phyloP scores from a whole-genome alignment of 2,329 filamentous ascomycete species.

The Penicillium sp. region DNA sequence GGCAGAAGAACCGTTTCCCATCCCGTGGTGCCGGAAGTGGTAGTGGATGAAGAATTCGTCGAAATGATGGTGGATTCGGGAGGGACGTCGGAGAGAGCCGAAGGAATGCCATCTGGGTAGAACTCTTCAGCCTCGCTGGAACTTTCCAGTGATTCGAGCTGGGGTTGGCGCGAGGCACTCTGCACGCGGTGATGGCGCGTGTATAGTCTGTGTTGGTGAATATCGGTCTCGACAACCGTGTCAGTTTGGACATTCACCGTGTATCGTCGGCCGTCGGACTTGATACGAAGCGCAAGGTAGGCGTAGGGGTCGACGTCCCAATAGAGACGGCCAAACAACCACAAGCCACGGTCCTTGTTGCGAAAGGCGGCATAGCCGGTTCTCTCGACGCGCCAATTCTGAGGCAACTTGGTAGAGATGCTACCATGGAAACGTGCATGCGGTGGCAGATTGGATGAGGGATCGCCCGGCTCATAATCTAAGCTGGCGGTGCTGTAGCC shows the following conservation, averaged over 20 bases:
- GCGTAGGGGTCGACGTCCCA: slow-evolving; percentile 89
- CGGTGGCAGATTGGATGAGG: slow-evolving; percentile 43
- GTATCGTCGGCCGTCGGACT: slow-evolving; percentile 85
- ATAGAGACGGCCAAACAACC: slow-evolving; percentile 75
- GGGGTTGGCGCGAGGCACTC: slow-evolving; percentile 13
- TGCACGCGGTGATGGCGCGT: slow-evolving; percentile 40
- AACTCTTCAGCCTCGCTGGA: slow-evolving; percentile 19
- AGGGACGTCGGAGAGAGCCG: slow-evolving; percentile 37
- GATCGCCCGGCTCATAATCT: slow-evolving; percentile 55
- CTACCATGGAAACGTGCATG: slow-evolving; percentile 79
- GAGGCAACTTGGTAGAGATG: slow-evolving; percentile 80
- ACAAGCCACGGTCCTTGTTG: slow-evolving; percentile 68
- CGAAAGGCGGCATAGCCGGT: slow-evolving; percentile 83
- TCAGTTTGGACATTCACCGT: slow-evolving; percentile 95
- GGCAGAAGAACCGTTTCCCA: slow-evolving; percentile 96
- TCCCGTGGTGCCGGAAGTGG: slow-evolving; percentile 64
- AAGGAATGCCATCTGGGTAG: slow-evolving; percentile 28
- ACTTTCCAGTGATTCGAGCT: slow-evolving; percentile 17
- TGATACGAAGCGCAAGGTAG: slow-evolving; percentile 81
- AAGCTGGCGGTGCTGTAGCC: slow-evolving; percentile 72
- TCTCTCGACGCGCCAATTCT: slow-evolving; percentile 47
- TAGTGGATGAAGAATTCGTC: slow-evolving; percentile 23
- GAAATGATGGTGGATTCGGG: slow-evolving; percentile 33
- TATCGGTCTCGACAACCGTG: slow-evolving; percentile 84
- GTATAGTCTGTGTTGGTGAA: slow-evolving; percentile 87